phyloP scores from a whole-genome alignment of 176 grass and related monocot species.

The Cocos nucifera region DNA sequence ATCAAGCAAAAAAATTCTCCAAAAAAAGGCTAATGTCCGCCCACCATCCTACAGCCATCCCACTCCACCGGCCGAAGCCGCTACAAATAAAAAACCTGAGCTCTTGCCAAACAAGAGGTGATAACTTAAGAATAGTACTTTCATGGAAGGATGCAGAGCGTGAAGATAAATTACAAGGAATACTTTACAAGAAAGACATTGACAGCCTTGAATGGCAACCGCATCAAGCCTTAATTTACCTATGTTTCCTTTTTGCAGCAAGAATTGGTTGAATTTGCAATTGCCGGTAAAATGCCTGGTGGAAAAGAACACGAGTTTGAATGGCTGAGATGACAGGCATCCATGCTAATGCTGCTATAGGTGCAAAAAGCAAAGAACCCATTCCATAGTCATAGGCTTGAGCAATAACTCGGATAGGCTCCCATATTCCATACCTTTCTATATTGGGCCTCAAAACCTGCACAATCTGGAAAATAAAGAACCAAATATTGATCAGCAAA shows the following conservation, averaged over 20 bases:
- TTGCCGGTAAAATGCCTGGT: conserved; percentile 63
- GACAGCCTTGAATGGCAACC: neutral
- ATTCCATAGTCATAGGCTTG: conserved; percentile 88
- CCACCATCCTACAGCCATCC: too few species aligned
- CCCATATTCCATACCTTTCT: conserved; percentile 62
- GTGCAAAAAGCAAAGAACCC: conserved; percentile 68
- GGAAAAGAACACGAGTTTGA: conserved; percentile 94
- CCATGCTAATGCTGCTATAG: conserved; percentile 74
- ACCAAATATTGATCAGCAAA: neutral
- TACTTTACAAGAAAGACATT: too few species aligned
- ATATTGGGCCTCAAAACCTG: conserved; percentile 80
- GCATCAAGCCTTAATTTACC: conserved; percentile 22
- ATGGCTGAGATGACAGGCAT: conserved; percentile 85
- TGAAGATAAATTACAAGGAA: too few species aligned
- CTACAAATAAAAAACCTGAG: too few species aligned
- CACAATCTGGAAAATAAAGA: conserved; percentile 40
- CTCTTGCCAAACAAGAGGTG: too few species aligned
- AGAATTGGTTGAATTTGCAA: conserved; percentile 87
- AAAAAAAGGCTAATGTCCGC: too few species aligned
- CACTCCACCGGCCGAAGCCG: too few species aligned
- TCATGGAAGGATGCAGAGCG: too few species aligned
- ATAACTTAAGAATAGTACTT: too few species aligned
- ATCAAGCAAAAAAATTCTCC: too few species aligned
- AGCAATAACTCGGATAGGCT: conserved; percentile 79
- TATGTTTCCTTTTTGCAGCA: conserved; percentile 60